Percentiles rank a stretch among this genome's conserved stretches.
Conservation (phyloP, 2,329 filamentous ascomycete genomes). For the Trichophyton equinum region DNA sequence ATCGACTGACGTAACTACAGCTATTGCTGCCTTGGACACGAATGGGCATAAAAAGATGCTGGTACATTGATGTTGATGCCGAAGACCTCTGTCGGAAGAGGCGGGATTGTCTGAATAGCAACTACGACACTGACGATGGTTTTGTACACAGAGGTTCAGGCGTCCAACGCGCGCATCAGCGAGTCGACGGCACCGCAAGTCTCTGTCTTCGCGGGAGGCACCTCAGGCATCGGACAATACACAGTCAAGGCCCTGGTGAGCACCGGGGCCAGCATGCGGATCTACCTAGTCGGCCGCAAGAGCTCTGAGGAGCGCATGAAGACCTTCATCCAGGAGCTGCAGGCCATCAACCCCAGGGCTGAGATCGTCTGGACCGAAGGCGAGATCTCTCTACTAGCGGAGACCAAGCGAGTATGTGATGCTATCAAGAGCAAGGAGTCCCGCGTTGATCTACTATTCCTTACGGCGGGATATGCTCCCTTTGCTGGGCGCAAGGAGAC, state of each 20-base stretch:
- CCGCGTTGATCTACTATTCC: slow-evolving; percentile 34
- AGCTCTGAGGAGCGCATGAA: slow-evolving; percentile 19
- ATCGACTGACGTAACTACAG: too few species aligned
- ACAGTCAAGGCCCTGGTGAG: slow-evolving; percentile 29
- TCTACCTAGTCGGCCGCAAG: slow-evolving; percentile 35
- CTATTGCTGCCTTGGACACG: too few species aligned
- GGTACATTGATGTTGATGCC: background rate
- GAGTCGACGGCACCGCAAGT: slow-evolving; percentile 22
- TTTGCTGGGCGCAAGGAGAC: slow-evolving; percentile 30
- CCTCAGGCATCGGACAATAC: slow-evolving; percentile 35
- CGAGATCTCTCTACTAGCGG: slow-evolving; percentile 36
- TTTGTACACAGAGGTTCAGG: slow-evolving; percentile 23
- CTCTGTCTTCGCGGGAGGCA: slow-evolving; percentile 37
- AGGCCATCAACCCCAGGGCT: slow-evolving; percentile 27
- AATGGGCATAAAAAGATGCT: too few species aligned
- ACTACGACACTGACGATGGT: slow-evolving; percentile 23
- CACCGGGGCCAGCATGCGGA: slow-evolving; percentile 24
- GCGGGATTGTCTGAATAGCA: background rate
- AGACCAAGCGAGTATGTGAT: slow-evolving; percentile 19
- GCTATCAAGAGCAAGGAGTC: slow-evolving; percentile 21
- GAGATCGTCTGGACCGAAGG: slow-evolving; percentile 34
- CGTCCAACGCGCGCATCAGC: slow-evolving; percentile 32
- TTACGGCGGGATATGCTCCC: slow-evolving; percentile 35
- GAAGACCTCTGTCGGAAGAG: background rate
- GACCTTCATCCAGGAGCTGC: slow-evolving; percentile 28